phyloP scores from a whole-genome alignment of 495 filamentous ascomycete species.

The Glonium stellatum region DNA sequence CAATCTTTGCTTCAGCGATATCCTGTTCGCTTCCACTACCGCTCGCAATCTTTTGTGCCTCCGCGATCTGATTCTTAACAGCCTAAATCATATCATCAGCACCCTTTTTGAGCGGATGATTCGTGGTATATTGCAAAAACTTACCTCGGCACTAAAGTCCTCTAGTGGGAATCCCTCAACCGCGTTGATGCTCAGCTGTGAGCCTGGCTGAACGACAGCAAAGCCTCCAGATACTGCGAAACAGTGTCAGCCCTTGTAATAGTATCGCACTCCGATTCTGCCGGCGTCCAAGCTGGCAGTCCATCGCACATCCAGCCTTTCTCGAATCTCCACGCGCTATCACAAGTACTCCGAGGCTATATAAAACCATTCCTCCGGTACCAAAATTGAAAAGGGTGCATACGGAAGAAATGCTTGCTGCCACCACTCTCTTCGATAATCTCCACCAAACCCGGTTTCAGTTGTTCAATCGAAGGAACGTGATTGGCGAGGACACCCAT shows the following conservation, averaged over 20 bases:
- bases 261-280: too few relatives aligned
- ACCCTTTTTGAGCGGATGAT: not conserved
- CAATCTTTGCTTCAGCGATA: constrained; percentile 96
- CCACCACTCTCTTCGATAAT: constrained; percentile 86
- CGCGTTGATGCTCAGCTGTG: constrained; percentile 92
- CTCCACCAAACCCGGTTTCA: constrained; percentile 93
- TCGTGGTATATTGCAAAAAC: constrained; percentile 16
- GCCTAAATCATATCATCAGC: constrained; percentile 35
- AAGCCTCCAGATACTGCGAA: constrained; percentile 86
- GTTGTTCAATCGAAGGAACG: constrained; percentile 97
- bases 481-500: constrained; percentile 99
- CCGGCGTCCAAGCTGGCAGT: too few relatives aligned
- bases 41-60: constrained; percentile 89
- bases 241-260: constrained; percentile 5
- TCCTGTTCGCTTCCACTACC: constrained; percentile 94
- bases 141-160: constrained; percentile 83
- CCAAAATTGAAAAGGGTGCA: constrained; percentile 35
- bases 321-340: too few relatives aligned
- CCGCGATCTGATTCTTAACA: constrained; percentile 70
- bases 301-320: too few relatives aligned
- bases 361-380: not conserved
- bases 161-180: constrained; percentile 91
- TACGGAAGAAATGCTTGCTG: constrained; percentile 98
- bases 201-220: constrained; percentile 92
- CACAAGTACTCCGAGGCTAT: not conserved